Conservation (phyloP, 768 basidiomycete genomes). For the Clitopilus passeckerianus region DNA sequence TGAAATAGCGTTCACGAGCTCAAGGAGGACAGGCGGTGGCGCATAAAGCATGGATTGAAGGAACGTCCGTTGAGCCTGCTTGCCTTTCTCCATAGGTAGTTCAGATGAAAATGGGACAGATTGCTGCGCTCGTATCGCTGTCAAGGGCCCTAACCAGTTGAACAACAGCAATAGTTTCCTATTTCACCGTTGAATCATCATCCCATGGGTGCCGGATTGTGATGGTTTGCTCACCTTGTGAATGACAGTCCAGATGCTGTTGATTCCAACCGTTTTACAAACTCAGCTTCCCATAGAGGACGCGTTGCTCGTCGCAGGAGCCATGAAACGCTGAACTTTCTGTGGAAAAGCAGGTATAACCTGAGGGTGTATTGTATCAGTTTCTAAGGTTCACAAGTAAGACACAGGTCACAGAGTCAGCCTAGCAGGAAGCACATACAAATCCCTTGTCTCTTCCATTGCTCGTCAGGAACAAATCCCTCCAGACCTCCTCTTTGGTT, state of each 20-base stretch:
- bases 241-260: slow-evolving; percentile 69
- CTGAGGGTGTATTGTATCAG: slow-evolving; percentile 80
- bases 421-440: slow-evolving; percentile 38
- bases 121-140: slow-evolving; percentile 67
- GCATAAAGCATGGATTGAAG: slow-evolving; percentile 73
- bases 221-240: slow-evolving; percentile 45
- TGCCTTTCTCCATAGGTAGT: slow-evolving; percentile 27
- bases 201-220: slow-evolving; percentile 20
- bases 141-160: slow-evolving; percentile 80
- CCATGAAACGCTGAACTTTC: slow-evolving; percentile 37
- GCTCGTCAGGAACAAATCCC: slow-evolving; percentile 73
- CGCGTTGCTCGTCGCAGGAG: slow-evolving; percentile 42
- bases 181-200: slow-evolving; percentile 50
- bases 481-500: slow-evolving; percentile 66
- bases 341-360: slow-evolving; percentile 69
- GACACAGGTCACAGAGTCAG: not conserved
- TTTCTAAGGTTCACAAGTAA: slow-evolving; percentile 47
- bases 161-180: slow-evolving; percentile 81
- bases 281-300: slow-evolving; percentile 48
- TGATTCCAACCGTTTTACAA: slow-evolving; percentile 56
- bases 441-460: slow-evolving; percentile 83
- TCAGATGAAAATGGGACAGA: slow-evolving; percentile 55
- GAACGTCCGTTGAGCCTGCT: slow-evolving; percentile 50
- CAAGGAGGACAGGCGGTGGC: slow-evolving; percentile 77
- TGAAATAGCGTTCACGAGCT: slow-evolving; percentile 66